A percentile compares a stretch with the other conserved stretches of the same genome.
Conservation (phyloP, 225 moss, liverwort and hornwort genomes). For the Thuidium tamariscinum region DNA sequence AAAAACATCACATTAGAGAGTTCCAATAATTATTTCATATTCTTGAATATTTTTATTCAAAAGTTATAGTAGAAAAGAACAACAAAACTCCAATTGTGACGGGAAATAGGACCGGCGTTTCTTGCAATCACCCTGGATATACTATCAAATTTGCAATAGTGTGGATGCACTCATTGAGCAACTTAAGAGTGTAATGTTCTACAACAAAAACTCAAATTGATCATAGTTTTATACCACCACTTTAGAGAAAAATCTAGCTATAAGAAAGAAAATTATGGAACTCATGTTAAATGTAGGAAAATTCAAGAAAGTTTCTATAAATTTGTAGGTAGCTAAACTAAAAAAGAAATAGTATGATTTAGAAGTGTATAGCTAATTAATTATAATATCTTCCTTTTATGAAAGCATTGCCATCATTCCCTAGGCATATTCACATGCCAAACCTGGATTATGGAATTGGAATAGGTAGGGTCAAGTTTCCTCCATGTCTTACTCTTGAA, state of each 20-base stretch:
- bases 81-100: too few species aligned
- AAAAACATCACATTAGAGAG: too few species aligned
- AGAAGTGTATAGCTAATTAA: not conserved
- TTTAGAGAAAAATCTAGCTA: too few species aligned
- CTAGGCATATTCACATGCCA: too few species aligned
- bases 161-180: not conserved
- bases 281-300: too few species aligned
- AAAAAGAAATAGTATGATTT: not conserved
- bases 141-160: not conserved
- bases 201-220: too few species aligned
- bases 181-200: not conserved
- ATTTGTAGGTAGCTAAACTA: not conserved
- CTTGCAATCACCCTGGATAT: too few species aligned
- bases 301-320: not conserved
- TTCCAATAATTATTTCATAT: too few species aligned
- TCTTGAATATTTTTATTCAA: too few species aligned
- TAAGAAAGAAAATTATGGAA: not conserved
- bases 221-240: not conserved
- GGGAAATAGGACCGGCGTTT: too few species aligned
- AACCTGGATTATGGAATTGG: not conserved
- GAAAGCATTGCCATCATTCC: too few species aligned
- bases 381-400: not conserved
- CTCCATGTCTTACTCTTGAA: accelerated
- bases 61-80: too few species aligned
- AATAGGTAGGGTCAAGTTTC: not conserved